Conservation (phyloP, 768 basidiomycete species). For the Psilocybe cubensis region DNA sequence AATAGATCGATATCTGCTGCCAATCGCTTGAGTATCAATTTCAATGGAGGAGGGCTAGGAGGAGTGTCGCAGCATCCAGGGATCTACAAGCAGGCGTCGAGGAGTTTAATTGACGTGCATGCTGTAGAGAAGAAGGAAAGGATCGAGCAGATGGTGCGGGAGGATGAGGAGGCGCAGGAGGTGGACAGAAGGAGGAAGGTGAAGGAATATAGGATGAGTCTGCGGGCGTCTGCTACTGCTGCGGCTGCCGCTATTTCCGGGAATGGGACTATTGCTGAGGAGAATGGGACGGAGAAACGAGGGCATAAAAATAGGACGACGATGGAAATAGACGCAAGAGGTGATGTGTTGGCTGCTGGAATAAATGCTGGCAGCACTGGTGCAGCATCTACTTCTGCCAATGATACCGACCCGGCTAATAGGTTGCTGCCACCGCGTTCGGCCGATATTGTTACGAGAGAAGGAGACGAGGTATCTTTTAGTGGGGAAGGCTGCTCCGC, state of each 20-base stretch:
- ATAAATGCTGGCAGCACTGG: not conserved
- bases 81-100: slow-evolving; percentile 63
- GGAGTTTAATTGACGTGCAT: slow-evolving; percentile 65
- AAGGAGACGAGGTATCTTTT: not conserved
- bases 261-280: too few species aligned
- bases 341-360: not conserved
- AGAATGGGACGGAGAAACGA: not conserved
- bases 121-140: slow-evolving; percentile 24
- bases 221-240: slow-evolving; percentile 1
- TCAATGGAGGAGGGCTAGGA: not conserved
- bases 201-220: slow-evolving; percentile 1
- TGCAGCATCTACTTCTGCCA: too few species aligned
- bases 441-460: not conserved
- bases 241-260: not conserved
- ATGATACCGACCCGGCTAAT: not conserved
- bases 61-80: slow-evolving; percentile 31
- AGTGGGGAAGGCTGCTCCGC: not conserved
- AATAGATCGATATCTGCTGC: not conserved
- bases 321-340: not conserved
- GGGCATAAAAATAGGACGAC: not conserved
- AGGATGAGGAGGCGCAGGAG: slow-evolving; percentile 13
- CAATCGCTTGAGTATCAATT: not conserved
- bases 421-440: not conserved
- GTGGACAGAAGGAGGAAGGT: not conserved
- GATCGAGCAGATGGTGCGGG: slow-evolving; percentile 9